Base-by-base conservation (phyloP, 129 eudicot species). In the Smallanthus sonchifolius region DNA sequence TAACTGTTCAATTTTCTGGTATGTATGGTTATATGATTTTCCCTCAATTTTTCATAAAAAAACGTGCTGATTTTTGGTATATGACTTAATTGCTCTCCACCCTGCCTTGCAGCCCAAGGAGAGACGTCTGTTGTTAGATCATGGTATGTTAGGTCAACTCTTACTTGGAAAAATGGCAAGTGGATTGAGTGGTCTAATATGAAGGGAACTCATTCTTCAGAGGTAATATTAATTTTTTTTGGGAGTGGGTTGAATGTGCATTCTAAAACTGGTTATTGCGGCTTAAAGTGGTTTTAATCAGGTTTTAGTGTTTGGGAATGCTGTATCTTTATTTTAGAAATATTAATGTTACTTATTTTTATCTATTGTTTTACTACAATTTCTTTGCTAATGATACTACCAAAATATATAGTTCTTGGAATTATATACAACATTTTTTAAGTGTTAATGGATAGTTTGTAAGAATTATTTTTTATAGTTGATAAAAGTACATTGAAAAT, bases 1-100 rank as follows among this genome's bases (percentile, higher is more conserved):
- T 87, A 20, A 83, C 79, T 55, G 83, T 92, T 67, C 86, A 81
- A 68, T 85, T 92, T 79, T 84, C 92, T 80, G 96, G 98, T 92
- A 84, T 38, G 66, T 70, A 42, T 24, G 2, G 40, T 64, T 47
- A 37, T 28, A 10, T 28, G 54, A 45, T 77, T 59, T 38, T 15
- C 24, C 57, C 72, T 17, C 36, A 62, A 24, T 34, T 5, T 14
- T 40, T 67, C 6, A 43, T 63, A 56, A 48, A 13, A 34, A 3
- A 28, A 16, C 15, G 45, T 48, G 52, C 32, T 64, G 19, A 49
- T 19, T 35, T 45, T 49, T 49, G 49, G 55, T 42, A 3, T 37
- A 65, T 65, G 19, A 49, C 43, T 45, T 32, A 9, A 10, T 32
- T 74, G 47, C 45, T 40, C 44, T 13, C 1, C 6, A 17, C 13